A percentile compares a stretch with the other conserved stretches of the same genome.
These are phyloP conservation scores for Hygrophorus pudorinus DNA, from an alignment of 768 basidiomycete species.

Conservation along the genomic window DNA sequence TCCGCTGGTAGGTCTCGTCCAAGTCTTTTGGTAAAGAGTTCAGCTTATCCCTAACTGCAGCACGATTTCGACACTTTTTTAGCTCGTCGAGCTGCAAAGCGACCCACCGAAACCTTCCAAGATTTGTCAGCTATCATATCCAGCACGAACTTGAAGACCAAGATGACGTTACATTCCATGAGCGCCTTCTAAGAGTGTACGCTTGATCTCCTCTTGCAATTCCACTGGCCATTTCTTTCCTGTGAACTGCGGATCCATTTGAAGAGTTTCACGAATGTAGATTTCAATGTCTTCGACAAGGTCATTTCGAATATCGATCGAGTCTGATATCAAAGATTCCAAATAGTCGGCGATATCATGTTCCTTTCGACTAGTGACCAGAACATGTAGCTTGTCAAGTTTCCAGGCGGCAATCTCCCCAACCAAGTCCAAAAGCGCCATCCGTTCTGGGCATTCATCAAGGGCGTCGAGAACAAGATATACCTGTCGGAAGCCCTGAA, in stretches of 20 bases:
- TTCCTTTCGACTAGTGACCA: conserved; percentile 12
- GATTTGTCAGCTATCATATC: background rate
- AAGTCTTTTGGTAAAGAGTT: conserved; percentile 10
- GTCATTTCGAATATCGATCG: too few species aligned
- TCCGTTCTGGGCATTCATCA: conserved; percentile 13
- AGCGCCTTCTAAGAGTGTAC: conserved; percentile 1
- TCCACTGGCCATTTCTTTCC: background rate
- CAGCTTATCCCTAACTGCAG: conserved; percentile 10
- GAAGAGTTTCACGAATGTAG: conserved; percentile 1
- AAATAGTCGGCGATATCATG: conserved; percentile 4
- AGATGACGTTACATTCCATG: conserved; percentile 7
- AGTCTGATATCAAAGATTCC: background rate
- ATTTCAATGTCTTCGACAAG: too few species aligned
- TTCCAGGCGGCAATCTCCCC: too few species aligned
- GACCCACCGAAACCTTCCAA: conserved; percentile 17
- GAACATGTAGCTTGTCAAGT: conserved; percentile 4
- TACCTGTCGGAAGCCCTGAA: too few species aligned
- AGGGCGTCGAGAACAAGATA: too few species aligned
- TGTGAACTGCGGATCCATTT: background rate
- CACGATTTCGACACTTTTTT: conserved; percentile 6
- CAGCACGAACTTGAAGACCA: background rate
- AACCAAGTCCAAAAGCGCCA: conserved; percentile 8
- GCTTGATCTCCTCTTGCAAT: background rate
- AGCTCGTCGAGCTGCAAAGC: conserved; percentile 15
- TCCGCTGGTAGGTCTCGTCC: conserved; percentile 16